Percentiles rank a stretch among this genome's conserved stretches.
phyloP scores from a whole-genome alignment of 805 yeast genomes.

The Saturnispora sanitii region DNA sequence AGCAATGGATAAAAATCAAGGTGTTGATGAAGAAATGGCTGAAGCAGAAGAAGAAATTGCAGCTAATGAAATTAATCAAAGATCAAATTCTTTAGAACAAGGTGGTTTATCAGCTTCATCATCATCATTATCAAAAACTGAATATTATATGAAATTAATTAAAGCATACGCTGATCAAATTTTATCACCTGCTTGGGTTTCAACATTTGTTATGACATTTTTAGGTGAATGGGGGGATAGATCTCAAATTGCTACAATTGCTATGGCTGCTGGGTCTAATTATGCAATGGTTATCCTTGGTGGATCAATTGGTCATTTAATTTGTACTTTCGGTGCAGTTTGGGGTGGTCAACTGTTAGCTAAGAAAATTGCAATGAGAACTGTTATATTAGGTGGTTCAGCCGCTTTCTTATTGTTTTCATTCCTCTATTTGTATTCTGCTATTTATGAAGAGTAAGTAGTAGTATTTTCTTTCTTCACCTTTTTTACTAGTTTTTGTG shows the following conservation, averaged over 20 bases:
- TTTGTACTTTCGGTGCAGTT: slow-evolving; percentile 87
- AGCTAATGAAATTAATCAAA: slow-evolving; percentile 42
- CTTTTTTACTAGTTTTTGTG: background rate
- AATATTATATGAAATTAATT: slow-evolving; percentile 27
- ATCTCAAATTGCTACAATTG: slow-evolving; percentile 95
- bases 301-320: slow-evolving; percentile 78
- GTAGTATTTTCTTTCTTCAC: background rate
- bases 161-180: slow-evolving; percentile 50
- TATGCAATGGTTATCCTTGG: slow-evolving; percentile 86
- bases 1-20: slow-evolving; percentile 68
- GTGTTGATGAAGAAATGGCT: slow-evolving; percentile 91
- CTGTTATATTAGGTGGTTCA: slow-evolving; percentile 87
- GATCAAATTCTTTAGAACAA: slow-evolving; percentile 49
- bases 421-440: slow-evolving; percentile 67
- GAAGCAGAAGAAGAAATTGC: slow-evolving; percentile 94
- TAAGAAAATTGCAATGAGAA: slow-evolving; percentile 80
- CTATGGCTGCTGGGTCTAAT: slow-evolving; percentile 95
- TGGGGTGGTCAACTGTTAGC: slow-evolving; percentile 89
- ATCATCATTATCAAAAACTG: background rate
- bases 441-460: slow-evolving; percentile 28
- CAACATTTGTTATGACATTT: slow-evolving; percentile 91
- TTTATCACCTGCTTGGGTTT: slow-evolving; percentile 85
- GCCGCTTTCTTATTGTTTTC: slow-evolving; percentile 78
- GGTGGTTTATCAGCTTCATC: slow-evolving; percentile 36
- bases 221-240: slow-evolving; percentile 99